Conservation (phyloP, 202 grass and related monocot species). For the Zizania palustris region DNA sequence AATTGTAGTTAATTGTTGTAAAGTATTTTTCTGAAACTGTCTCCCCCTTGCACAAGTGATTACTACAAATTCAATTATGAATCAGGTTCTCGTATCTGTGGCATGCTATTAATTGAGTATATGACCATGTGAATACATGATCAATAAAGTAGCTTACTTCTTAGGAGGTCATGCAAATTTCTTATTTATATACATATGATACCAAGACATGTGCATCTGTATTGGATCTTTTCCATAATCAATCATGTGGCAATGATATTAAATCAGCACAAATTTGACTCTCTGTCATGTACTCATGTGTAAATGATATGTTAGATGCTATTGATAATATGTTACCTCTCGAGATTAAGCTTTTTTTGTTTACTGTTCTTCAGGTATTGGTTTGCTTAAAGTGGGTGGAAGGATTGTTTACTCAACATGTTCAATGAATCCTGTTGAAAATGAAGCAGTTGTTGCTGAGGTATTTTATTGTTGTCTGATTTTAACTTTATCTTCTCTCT, state of each 20-base stretch:
- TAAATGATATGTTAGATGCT: slow-evolving; percentile 24
- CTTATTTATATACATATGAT: slow-evolving; percentile 21
- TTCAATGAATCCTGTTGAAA: slow-evolving; percentile 98
- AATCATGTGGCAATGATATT: slow-evolving; percentile 17
- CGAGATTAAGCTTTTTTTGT: slow-evolving; percentile 24
- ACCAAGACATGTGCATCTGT: slow-evolving; percentile 3
- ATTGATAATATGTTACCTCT: slow-evolving; percentile 19
- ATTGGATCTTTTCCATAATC: slow-evolving; percentile 16
- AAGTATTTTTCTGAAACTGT: slow-evolving; percentile 10
- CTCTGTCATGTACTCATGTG: slow-evolving; percentile 4
- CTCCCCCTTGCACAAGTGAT: slow-evolving; percentile 18
- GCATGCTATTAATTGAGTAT: slow-evolving; percentile 20
- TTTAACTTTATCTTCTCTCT: slow-evolving; percentile 25
- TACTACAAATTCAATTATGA: slow-evolving; percentile 10
- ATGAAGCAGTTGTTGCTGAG: slow-evolving; percentile 94
- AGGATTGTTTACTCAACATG: slow-evolving; percentile 98
- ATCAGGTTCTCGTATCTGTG: background rate
- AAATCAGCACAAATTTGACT: background rate
- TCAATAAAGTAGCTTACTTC: slow-evolving; percentile 1
- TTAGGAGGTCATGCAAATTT: slow-evolving; percentile 5
- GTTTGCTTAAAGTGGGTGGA: slow-evolving; percentile 83
- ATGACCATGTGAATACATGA: background rate
- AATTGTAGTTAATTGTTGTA: slow-evolving; percentile 13
- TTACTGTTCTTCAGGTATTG: slow-evolving; percentile 63
- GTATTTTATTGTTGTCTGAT: slow-evolving; percentile 47